phyloP scores from a whole-genome alignment of 2,329 filamentous ascomycete species.

The Ceratocystis diversiconidia region DNA sequence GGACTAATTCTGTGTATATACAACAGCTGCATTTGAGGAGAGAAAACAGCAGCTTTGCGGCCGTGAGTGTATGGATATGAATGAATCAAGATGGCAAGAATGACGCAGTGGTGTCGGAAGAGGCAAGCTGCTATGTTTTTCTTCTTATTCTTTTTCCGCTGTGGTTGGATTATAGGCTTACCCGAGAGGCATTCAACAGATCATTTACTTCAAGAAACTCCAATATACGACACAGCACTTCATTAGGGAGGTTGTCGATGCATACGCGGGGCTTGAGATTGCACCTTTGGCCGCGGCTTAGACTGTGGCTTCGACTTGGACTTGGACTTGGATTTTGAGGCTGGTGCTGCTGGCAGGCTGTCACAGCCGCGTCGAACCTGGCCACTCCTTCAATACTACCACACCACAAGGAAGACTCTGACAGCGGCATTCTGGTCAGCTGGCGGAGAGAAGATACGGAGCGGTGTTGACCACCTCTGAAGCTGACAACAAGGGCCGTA shows the following conservation, averaged over 20 bases:
- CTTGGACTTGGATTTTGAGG: neutral
- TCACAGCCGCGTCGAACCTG: neutral
- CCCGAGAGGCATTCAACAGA: constrained; percentile 40
- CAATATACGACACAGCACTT: constrained; percentile 42
- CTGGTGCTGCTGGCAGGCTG: neutral
- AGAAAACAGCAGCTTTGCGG: no score
- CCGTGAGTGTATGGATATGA: no score
- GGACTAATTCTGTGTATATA: no score
- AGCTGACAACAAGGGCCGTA: neutral
- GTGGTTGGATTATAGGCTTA: constrained; percentile 25
- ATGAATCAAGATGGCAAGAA: neutral
- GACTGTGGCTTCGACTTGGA: neutral
- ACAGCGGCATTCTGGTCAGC: neutral
- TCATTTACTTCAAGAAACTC: constrained; percentile 44
- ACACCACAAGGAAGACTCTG: neutral
- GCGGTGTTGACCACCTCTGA: neutral
- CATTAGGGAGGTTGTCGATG: constrained; percentile 34
- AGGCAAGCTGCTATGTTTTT: neutral
- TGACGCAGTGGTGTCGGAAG: neutral
- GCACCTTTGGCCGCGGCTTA: neutral
- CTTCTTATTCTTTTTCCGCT: no score
- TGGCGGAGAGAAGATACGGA: neutral
- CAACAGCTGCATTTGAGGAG: no score
- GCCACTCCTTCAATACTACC: neutral
- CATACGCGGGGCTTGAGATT: neutral